Base-by-base conservation (phyloP, 2,329 filamentous ascomycete genomes). In the Colletotrichum plurivorum region DNA sequence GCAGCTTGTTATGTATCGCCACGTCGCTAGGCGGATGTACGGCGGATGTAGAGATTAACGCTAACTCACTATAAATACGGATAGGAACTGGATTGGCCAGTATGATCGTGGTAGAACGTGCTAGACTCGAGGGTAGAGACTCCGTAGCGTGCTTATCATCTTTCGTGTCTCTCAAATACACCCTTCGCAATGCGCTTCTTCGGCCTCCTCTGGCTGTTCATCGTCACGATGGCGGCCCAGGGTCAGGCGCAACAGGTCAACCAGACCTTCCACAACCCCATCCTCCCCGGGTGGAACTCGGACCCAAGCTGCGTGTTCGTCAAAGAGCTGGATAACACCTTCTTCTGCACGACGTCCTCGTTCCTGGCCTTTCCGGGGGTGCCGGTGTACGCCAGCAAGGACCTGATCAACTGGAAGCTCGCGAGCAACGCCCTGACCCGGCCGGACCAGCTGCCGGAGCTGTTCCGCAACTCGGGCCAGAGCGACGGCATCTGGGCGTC, bases 311-410 rank as follows among this genome's bases (percentile, higher is more conserved):
- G 83, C 60, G 78, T 80, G 5, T 79, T 80, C 56, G 75, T 84
- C 48, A 72, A 75, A 20, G 75, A 82, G 27, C 74, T 75, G 22
- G 74, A 83, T 22, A 78, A 81, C n/a, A 84, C 81, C 13, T 87
- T 85, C 73, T 87, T 85, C 73, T 87, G 84, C 71, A 83, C 82
- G 4, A 84, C 83, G 0, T 87, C 85, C 1, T 86, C 83, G 0
- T 89, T 88, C 73, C 82, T 84, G 64, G 78, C 81, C 0, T 88
- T 87, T 69, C 86, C 86, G 0, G 86, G 85, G 0, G 75, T 88
- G 9, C 86, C 86, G 0, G 81, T 89, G n/a, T 84, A 88, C 72
- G 84, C 84, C 1, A 86, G 82, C 15, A 82, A 80, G 64, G 85
- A 88, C 72, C 75, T 89, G 16, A 71, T 80, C 22, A 82, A 83